Conservation (phyloP, 164 flowering plant genomes). For the Kingdonia uniflora region DNA sequence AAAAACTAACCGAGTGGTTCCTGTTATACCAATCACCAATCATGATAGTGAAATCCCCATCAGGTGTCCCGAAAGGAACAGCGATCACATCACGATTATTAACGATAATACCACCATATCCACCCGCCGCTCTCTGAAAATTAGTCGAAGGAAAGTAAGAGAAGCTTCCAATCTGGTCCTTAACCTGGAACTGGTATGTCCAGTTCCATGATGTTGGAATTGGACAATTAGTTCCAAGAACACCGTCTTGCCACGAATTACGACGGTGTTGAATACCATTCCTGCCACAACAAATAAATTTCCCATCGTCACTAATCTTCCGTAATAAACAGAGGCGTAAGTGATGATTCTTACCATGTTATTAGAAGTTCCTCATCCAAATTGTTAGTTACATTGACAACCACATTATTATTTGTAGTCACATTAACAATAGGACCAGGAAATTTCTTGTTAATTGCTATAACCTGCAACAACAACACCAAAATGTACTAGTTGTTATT, state of each 20-base stretch:
- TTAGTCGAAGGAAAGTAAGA: constrained; percentile 85
- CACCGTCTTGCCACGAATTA: constrained; percentile 95
- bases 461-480: constrained; percentile 42
- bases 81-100: constrained; percentile 62
- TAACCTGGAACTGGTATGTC: constrained; percentile 92
- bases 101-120: constrained; percentile 68
- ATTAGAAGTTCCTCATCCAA: constrained; percentile 74
- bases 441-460: constrained; percentile 71
- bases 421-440: constrained; percentile 84
- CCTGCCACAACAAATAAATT: constrained; percentile 29
- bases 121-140: constrained; percentile 91
- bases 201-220: constrained; percentile 87
- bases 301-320: background rate
- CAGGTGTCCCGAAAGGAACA: constrained; percentile 69
- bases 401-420: constrained; percentile 75
- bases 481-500: background rate
- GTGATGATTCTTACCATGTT: constrained; percentile 50
- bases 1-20: constrained; percentile 73
- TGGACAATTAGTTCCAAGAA: constrained; percentile 90
- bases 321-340: background rate
- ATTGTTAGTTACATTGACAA: constrained; percentile 66
- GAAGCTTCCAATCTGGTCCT: constrained; percentile 98
- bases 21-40: constrained; percentile 91
- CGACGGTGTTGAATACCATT: constrained; percentile 73
- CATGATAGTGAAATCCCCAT: constrained; percentile 61